phyloP scores from a whole-genome alignment of 2,329 filamentous ascomycete species.

The Trichophyton rubrum region DNA sequence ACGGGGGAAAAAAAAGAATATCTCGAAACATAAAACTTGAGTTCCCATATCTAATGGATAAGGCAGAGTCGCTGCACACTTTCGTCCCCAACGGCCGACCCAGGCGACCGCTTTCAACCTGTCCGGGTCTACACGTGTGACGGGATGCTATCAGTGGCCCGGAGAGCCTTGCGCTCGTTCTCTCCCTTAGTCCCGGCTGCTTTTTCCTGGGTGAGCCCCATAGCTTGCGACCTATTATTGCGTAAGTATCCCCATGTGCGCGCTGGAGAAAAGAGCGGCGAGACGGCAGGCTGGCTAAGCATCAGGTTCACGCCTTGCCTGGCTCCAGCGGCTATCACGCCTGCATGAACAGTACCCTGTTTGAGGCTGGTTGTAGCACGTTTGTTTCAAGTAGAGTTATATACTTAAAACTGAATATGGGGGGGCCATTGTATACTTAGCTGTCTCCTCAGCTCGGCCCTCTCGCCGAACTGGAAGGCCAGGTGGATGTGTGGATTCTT shows the following conservation, averaged over 20 bases:
- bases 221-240: neutral
- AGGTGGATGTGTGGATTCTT: neutral
- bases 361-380: neutral
- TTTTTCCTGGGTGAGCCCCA: neutral
- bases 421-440: no score
- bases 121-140: neutral
- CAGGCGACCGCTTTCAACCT: neutral
- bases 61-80: neutral
- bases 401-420: neutral
- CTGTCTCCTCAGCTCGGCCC: neutral
- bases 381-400: constrained; percentile 1
- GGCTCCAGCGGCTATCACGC: constrained; percentile 2
- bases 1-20: neutral
- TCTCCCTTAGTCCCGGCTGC: neutral
- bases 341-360: neutral
- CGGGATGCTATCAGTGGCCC: neutral
- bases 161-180: neutral
- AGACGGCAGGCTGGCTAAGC: neutral
- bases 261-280: neutral
- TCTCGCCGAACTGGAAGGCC: neutral
- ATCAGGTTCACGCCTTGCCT: neutral
- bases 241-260: neutral
- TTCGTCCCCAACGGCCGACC: neutral
- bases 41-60: neutral
- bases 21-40: no score